Evolutionary conservation across 768 basidiomycete genomes (phyloP), one percentile per base, ranked within the genome.

Genomic region (Tylopilus subfusipes): DNA sequence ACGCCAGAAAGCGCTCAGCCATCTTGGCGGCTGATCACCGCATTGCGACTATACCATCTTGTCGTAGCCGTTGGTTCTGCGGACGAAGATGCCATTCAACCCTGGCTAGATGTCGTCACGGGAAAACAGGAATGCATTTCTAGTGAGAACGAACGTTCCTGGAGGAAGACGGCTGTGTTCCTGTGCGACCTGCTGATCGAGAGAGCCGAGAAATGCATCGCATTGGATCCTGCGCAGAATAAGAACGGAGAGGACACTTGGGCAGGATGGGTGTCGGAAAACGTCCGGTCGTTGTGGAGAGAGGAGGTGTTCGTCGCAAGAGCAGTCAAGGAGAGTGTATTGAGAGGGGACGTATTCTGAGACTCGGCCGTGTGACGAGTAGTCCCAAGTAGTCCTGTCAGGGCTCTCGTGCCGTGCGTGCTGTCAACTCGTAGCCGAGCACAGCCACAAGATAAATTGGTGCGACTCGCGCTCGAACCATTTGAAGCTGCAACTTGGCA

Each of bases 11-110:
- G 86, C 16, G 82, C 84, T 13, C 80, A 87, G 59, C 90, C 92
- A 1, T 96, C 92, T 2, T 94, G 86, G 72, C 82, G 90, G 14
- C 70, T 95, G 52, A 81, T 93, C 56, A 76, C 82, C 24, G 81
- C 85, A 11, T 73, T 97, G 63, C 80, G 88, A 49, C 73, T 95
- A 33, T 77, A 85, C 65, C 76, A 85, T 60, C 58, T 83, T 22
- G 60, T 78, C 42, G 66, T 78, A 48, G 55, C 72, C 12, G 58
- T 46, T 58, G 49, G 64, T 36, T 48, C 48, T 52, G 42, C 52
- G 11, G 56, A 67, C 44, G 73, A 74, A 11, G 52, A 64, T 9
- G 69, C 62, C 24, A 60, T 84, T 16, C 63, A 73, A 21, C 53
- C 62, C 4, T 90, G 88, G 88, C 73, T 69, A 48, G 76, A 82